These are phyloP conservation scores for Nasturtium officinale DNA, from an alignment of 345 rosid genomes.

Conservation along the genomic window DNA sequence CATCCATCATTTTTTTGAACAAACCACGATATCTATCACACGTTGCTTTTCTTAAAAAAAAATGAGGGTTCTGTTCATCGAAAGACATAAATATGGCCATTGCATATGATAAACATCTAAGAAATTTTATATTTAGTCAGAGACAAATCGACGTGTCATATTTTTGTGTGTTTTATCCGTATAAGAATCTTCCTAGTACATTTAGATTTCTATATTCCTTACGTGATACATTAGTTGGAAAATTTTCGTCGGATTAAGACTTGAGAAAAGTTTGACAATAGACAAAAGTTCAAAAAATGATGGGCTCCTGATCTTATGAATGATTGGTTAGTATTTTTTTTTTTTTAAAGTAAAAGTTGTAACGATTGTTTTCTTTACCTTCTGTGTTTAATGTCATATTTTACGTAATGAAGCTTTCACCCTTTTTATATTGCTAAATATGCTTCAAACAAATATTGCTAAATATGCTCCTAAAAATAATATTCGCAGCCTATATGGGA, in stretches of 20 bases:
- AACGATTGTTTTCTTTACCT: neutral
- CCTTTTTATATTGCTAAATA: neutral
- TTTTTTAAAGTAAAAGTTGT: neutral
- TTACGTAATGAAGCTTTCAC: neutral
- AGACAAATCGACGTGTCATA: slow-evolving; percentile 20
- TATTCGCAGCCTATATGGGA: neutral
- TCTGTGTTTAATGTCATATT: neutral
- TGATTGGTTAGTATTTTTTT: neutral
- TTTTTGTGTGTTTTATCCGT: neutral
- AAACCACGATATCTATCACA: slow-evolving; percentile 30
- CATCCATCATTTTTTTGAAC: slow-evolving; percentile 38
- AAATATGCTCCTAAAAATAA: neutral
- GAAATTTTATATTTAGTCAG: neutral
- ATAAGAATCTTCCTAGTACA: slow-evolving; percentile 13
- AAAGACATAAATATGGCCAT: slow-evolving; percentile 15
- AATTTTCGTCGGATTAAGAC: neutral
- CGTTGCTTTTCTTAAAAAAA: neutral
- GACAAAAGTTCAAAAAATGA: neutral
- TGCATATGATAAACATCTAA: slow-evolving; percentile 10
- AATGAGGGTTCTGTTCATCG: slow-evolving; percentile 11
- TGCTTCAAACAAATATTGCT: too few species aligned
- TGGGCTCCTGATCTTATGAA: neutral
- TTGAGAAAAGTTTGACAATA: neutral
- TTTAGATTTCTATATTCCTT: neutral
- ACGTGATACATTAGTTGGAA: neutral